These are phyloP conservation scores for Geotrichum siamense DNA, from an alignment of 1,139 yeast genomes.

Conservation along the genomic window DNA sequence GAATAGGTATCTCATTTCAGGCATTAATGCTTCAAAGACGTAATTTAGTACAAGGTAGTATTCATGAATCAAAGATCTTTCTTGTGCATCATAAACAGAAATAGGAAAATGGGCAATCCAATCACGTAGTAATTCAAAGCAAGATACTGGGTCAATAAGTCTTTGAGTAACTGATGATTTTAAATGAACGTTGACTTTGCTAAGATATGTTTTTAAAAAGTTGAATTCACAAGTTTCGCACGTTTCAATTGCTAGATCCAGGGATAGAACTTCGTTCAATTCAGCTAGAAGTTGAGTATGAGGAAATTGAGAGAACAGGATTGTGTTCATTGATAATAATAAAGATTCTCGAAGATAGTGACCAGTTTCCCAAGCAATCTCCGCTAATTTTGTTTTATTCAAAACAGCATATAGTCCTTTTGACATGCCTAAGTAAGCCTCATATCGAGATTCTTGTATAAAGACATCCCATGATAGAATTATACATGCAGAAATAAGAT, in stretches of 20 bases:
- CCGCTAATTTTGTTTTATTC: conserved; percentile 25
- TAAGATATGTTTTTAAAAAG: conserved; percentile 22
- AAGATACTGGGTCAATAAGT: conserved; percentile 19
- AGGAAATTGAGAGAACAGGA: conserved; percentile 35
- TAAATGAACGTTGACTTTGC: conserved; percentile 22
- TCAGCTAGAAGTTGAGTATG: not conserved
- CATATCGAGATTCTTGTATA: conserved; percentile 28
- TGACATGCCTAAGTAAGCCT: conserved; percentile 28
- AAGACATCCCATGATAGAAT: conserved; percentile 33
- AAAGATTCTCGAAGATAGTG: conserved; percentile 30
- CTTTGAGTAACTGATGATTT: not conserved
- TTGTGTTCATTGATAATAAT: conserved; percentile 31
- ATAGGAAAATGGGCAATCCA: conserved; percentile 30
- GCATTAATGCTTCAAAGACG: conserved; percentile 34
- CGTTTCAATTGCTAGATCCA: not conserved
- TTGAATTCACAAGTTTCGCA: conserved; percentile 18
- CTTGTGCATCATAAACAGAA: conserved; percentile 10
- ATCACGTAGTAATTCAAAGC: conserved; percentile 26
- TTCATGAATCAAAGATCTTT: conserved; percentile 26
- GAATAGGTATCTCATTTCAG: conserved; percentile 37
- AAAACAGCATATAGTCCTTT: conserved; percentile 32
- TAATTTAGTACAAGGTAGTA: conserved; percentile 34
- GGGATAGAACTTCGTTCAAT: not conserved
- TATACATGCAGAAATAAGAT: conserved; percentile 28
- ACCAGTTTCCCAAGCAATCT: conserved; percentile 28